Percentiles rank a stretch among this genome's conserved stretches.
Evolutionary conservation across 2,329 filamentous ascomycete genomes (phyloP).

Genomic region (Aureobasidium melanogenum): DNA sequence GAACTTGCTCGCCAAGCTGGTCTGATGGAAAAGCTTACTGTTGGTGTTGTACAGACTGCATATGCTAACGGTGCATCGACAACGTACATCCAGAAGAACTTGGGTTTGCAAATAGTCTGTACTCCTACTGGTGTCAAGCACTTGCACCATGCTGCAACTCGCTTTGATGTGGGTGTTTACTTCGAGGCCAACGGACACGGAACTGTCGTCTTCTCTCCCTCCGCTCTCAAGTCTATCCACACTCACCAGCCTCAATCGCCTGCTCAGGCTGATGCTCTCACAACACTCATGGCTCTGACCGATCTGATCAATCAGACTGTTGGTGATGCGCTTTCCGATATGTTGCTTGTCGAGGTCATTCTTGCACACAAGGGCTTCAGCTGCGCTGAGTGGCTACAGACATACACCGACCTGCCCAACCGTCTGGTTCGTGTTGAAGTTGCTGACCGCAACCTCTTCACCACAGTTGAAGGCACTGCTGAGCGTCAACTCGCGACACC

Average conservation of each 20-base stretch:
- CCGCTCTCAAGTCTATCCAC: conserved; percentile 69
- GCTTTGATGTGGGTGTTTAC: conserved; percentile 93
- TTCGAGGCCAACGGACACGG: conserved; percentile 98
- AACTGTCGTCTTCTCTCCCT: conserved; percentile 85
- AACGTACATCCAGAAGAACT: conserved; percentile 77
- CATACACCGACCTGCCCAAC: conserved; percentile 91
- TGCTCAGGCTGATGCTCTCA: conserved; percentile 80
- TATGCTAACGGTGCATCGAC: conserved; percentile 96
- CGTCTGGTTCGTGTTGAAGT: conserved; percentile 91
- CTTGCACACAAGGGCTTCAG: conserved; percentile 91
- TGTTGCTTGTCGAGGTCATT: conserved; percentile 92
- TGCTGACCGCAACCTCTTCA: conserved; percentile 76
- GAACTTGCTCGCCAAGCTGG: conserved; percentile 76
- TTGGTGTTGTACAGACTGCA: conserved; percentile 93
- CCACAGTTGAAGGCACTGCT: conserved; percentile 67
- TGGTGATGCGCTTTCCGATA: conserved; percentile 89
- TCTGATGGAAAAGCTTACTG: conserved; percentile 69
- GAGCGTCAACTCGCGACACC: conserved; percentile 81
- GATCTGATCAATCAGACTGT: conserved; percentile 98
- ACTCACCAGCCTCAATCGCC: conserved; percentile 79
- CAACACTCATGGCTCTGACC: conserved; percentile 71
- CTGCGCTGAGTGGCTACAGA: conserved; percentile 81
- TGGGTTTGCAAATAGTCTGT: conserved; percentile 83
- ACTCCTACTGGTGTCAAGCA: conserved; percentile 96
- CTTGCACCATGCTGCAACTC: conserved; percentile 89